Evolutionary conservation across 208 protist species (phyloP), one percentile per base, ranked within the genome.

Genomic region (Trypanosomatidae sp.): DNA sequence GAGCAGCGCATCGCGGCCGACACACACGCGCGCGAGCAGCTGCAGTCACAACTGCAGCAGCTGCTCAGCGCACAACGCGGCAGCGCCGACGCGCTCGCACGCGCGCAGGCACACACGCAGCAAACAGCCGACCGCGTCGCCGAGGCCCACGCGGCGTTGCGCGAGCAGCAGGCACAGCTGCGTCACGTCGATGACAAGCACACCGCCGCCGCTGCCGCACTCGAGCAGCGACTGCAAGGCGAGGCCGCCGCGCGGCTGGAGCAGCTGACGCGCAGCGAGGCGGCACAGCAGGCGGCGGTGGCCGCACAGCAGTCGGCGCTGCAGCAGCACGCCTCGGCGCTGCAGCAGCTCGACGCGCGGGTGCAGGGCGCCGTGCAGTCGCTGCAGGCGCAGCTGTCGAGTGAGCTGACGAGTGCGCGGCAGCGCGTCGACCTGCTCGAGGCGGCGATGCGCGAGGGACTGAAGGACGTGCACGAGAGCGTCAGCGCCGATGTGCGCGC

Each of bases 1-100:
- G 84, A 92, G 61, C 69, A 86, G 48, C 67, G 67, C 56, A 47
- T 80, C 24, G 62, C 54, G 2, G 69, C 48, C 27, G 75, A 87
- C 48, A 48, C 56, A 1, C 66, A 60, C 10, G 56, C 53, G 21
- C 57, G 61, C 22, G 69, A 78, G 20, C 56, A 75, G 39, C 44
- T 48, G 24, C 71, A 74, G 42, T 68, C 66, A 43, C 64, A 73
- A 41, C 42, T 81, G 6, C 63, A 60, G 8, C 41, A 50, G 7
- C 28, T 74, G 22, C 16, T 68, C 1, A 45, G 42, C 23, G 65
- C 75, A 15, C 66, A 58, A 2, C 51, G 48, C 51, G 55, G 57
- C 38, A 37, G 61, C 2, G 38, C 57, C 33, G 35, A 60, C 19
- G 13, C 19, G 2, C 19, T 54, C 27, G 19, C 24, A 20, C 22